Evolutionary conservation across 1,284 basidiomycete species (phyloP).

Genomic region (Ustilago sp.): DNA sequence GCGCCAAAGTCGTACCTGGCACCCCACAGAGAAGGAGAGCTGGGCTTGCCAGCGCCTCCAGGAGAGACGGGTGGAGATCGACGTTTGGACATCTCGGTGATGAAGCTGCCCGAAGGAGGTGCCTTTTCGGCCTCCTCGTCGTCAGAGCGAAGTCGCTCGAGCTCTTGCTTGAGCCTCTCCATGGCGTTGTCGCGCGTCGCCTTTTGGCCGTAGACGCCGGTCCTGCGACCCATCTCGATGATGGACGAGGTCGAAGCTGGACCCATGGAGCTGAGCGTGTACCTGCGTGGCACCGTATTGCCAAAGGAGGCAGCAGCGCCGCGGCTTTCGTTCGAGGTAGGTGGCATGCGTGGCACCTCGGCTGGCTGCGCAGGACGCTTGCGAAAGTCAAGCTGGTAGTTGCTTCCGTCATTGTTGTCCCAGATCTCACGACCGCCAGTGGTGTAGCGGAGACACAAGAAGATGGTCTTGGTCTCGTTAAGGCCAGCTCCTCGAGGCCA

Average conservation of each 20-base stretch:
- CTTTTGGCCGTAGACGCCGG: constrained; percentile 63
- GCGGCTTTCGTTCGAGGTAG: constrained; percentile 23
- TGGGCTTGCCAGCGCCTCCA: constrained; percentile 65
- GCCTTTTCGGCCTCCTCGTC: constrained; percentile 70
- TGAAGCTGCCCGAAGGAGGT: constrained; percentile 34
- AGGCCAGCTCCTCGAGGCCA: constrained; percentile 70
- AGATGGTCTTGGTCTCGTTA: constrained; percentile 86
- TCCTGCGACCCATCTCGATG: constrained; percentile 57
- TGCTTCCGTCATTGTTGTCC: constrained; percentile 87
- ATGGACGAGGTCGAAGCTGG: constrained; percentile 44
- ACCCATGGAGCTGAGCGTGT: constrained; percentile 42
- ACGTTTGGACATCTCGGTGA: constrained; percentile 44
- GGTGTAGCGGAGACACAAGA: constrained; percentile 83
- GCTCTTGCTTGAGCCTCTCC: constrained; percentile 72
- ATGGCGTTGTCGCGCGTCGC: constrained; percentile 63
- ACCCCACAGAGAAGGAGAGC: constrained; percentile 59
- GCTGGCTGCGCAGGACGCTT: constrained; percentile 54
- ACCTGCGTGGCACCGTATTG: constrained; percentile 40
- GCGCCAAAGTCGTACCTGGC: constrained; percentile 73
- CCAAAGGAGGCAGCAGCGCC: constrained; percentile 26
- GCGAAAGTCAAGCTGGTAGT: constrained; percentile 78
- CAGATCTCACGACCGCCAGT: constrained; percentile 82
- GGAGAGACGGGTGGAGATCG: constrained; percentile 61
- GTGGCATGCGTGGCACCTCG: constrained; percentile 31
- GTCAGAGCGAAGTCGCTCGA: constrained; percentile 71